A percentile compares a stretch with the other conserved stretches of the same genome.
Conservation (phyloP, 371 early-diverging fungal species). For the Sporodiniella umbellata region DNA sequence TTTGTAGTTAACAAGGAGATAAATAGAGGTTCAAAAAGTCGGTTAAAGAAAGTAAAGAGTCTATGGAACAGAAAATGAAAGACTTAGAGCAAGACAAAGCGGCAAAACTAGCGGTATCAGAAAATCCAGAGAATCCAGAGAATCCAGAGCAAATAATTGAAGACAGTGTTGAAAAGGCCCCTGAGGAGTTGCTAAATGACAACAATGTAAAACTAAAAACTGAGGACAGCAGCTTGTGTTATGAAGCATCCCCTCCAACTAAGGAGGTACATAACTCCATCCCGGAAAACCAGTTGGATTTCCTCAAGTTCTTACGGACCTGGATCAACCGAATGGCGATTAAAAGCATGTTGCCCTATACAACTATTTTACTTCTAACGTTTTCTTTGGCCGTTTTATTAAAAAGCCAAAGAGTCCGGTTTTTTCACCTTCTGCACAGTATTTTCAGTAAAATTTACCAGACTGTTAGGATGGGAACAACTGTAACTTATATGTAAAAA, state of each 20-base stretch:
- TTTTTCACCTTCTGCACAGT: slow-evolving; percentile 15
- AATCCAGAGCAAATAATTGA: too few relatives aligned
- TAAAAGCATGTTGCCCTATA: slow-evolving; percentile 16
- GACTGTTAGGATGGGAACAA: slow-evolving; percentile 42
- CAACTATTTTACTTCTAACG: slow-evolving; percentile 20
- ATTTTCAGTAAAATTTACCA: slow-evolving; percentile 31
- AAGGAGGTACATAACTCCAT: not conserved
- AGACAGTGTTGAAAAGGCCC: too few relatives aligned
- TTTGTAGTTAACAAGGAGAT: not conserved
- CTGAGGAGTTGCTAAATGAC: too few relatives aligned
- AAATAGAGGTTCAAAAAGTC: slow-evolving; percentile 10
- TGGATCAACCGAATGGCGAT: slow-evolving; percentile 25
- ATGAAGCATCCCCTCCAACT: too few relatives aligned
- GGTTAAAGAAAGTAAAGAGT: slow-evolving; percentile 12
- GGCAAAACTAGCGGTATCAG: slow-evolving; percentile 5
- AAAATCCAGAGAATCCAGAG: too few relatives aligned
- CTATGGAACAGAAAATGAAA: slow-evolving; percentile 3
- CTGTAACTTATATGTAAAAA: slow-evolving; percentile 41
- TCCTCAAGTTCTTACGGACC: slow-evolving; percentile 8
- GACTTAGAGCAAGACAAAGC: slow-evolving; percentile 8
- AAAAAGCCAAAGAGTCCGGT: slow-evolving; percentile 15
- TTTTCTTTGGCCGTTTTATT: slow-evolving; percentile 28
- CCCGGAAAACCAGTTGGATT: not conserved
- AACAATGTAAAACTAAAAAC: too few relatives aligned
- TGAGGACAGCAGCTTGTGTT: too few relatives aligned